Conservation (phyloP, 352 stramenopile genomes). For the Globisporangium polare region DNA sequence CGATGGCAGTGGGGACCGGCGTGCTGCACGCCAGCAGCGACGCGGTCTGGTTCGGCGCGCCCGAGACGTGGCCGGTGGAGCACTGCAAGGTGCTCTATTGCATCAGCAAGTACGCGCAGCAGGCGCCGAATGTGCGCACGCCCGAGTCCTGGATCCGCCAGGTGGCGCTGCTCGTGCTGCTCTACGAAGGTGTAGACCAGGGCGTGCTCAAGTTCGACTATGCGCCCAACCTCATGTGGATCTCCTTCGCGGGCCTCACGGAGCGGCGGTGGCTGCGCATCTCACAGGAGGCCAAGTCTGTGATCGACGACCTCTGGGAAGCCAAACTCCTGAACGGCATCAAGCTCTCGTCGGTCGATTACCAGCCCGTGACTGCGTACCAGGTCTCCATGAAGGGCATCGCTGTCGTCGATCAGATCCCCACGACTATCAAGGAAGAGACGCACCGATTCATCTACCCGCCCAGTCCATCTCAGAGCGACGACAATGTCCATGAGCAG, state of each 20-base stretch:
- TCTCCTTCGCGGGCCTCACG: constrained; percentile 85
- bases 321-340: constrained; percentile 94
- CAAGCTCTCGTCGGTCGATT: constrained; percentile 90
- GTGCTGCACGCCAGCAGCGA: constrained; percentile 20
- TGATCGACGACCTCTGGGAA: constrained; percentile 95
- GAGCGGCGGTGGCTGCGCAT: constrained; percentile 88
- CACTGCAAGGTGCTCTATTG: constrained; percentile 95
- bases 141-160: constrained; percentile 95
- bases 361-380: constrained; percentile 95
- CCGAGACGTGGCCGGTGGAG: constrained; percentile 80
- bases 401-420: constrained; percentile 87
- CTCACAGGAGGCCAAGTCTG: constrained; percentile 94
- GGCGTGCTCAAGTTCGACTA: constrained; percentile 96
- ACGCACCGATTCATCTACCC: constrained; percentile 47
- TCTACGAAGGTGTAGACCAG: constrained; percentile 95
- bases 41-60: constrained; percentile 48
- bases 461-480: constrained; percentile 9
- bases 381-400: constrained; percentile 90
- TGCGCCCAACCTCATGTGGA: constrained; percentile 88
- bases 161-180: constrained; percentile 91
- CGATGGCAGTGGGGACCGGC: constrained; percentile 3
- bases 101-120: constrained; percentile 92
- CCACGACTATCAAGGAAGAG: constrained; percentile 64
- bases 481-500: neutral
- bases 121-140: constrained; percentile 76